Base-by-base conservation (phyloP, 371 early-diverging fungal species). In the Nematocida ironsii region DNA sequence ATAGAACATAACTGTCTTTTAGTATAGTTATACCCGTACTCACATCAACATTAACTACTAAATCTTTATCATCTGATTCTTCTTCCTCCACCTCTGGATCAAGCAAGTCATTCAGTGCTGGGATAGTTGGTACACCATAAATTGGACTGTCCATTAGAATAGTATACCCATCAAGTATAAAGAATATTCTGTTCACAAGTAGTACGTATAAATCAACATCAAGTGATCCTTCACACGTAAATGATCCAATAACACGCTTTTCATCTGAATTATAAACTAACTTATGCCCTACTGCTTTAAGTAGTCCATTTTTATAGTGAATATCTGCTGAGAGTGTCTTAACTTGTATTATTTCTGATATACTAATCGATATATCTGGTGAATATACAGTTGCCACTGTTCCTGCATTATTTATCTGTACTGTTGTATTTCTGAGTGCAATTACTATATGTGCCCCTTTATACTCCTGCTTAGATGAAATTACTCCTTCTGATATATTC, bases 131-230 rank as follows among this genome's bases (percentile, higher is more conserved):
- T 7, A 58, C 58, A n/a, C 58, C 58, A 9, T n/a, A 23, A 9
- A n/a, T 23, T 58, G 58, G 58, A 23, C 7, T 5, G 16, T 73
- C 73, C 50, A 62, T 58, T 6, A 78, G 3, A 5, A 78, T 68
- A 1, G 45, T 47, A 60, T 78, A 78, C 7, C 27, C 9, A 16
- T 60, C 39, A 20, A 70, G 80, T 7, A 78, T 69, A 42, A 78
- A 78, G 23, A 78, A 62, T 39, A 60, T 33, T 62, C 80, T 69
- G 54, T 78, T 78, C 47, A 68, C 18, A 7, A 42, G 16, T 33
- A 70, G 71, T 18, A 70, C 48, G 52, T 78, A 70, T 27, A 78
- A 44, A 45, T 78, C 57, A 18, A 39, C 23, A 42, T 27, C 54
- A 6, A 78, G 20, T 27, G 27, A 20, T 48, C 80, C 80, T 39